Evolutionary conservation across 2,329 filamentous ascomycete species (phyloP), one percentile per base, ranked within the genome.

Genomic region (Trichoderma semiorbis): DNA sequence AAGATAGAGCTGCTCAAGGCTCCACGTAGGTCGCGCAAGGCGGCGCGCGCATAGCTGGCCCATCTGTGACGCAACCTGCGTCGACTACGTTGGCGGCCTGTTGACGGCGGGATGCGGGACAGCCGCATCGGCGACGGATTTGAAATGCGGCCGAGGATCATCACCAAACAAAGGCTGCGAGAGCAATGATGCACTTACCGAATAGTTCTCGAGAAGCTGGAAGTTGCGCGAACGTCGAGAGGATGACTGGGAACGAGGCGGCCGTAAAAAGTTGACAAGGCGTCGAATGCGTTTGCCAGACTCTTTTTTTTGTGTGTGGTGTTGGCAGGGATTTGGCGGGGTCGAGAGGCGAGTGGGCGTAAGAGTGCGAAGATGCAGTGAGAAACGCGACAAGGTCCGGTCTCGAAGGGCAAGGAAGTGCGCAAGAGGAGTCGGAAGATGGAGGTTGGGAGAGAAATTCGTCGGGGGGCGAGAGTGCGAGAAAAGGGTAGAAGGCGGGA

Each of bases 261-360:
- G 16, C 14, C 8, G 57, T 61, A 34, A 16, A 21, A 57, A 30
- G 34, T 58, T 24, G 68, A 60, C 68, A 26, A 39, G 72, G 75
- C 62, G 73, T 74, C 34, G 62, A 71, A 58, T 58, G 62, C 69
- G 61, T 57, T 57, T 73, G 75, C 75, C 75, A 70, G 74, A 75
- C 76, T 78, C 77, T 77, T 78, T 76, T 75, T 76, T 73, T 71
- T 67, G 76, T 76, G 75, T 72, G 75, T 74, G 74, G 77, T 74
- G 73, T 77, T 74, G 75, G 74, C 75, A 79, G 74, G 77, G 75
- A 78, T 76, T 75, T 78, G 78, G 78, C 78, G 78, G 78, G 78
- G 78, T 80, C 76, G 75, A 67, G 62, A 73, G 71, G 72, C 68
- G 75, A 70, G 63, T 72, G 70, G 74, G 72, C 61, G 73, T 71